A percentile compares a stretch with the other conserved stretches of the same genome.
Evolutionary conservation across 257 asterid genomes (phyloP).

Genomic region (Solanum chiquidenum): DNA sequence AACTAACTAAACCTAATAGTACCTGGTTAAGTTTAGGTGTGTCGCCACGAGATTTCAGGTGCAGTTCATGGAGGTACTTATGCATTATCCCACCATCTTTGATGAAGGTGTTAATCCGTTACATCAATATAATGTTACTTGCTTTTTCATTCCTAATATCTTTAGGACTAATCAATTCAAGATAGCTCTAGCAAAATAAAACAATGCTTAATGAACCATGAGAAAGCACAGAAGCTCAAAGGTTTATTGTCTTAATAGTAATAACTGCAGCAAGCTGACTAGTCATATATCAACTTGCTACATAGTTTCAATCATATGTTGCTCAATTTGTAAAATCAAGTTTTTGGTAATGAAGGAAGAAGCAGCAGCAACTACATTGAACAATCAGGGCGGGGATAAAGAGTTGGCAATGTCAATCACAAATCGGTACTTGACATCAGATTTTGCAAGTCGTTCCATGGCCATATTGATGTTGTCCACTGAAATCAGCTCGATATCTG

Average conservation of each 20-base stretch:
- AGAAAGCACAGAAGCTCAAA: neutral
- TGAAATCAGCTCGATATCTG: slow-evolving; percentile 43
- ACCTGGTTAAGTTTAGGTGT: too few relatives aligned
- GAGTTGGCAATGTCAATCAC: slow-evolving; percentile 54
- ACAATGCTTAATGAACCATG: neutral
- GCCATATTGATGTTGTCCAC: slow-evolving; percentile 37
- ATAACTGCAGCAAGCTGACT: neutral
- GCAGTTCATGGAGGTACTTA: too few relatives aligned
- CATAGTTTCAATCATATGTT: neutral
- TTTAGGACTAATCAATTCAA: neutral
- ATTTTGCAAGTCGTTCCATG: slow-evolving; percentile 47
- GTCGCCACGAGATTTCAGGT: too few relatives aligned
- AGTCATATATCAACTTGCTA: neutral
- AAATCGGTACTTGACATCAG: slow-evolving; percentile 57
- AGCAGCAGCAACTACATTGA: neutral
- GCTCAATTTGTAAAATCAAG: neutral
- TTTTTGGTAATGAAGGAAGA: neutral
- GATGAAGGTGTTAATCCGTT: neutral
- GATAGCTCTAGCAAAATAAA: neutral
- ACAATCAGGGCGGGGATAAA: neutral
- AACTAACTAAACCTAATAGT: too few relatives aligned
- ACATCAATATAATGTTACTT: neutral
- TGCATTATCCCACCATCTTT: too few relatives aligned
- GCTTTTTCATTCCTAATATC: neutral
- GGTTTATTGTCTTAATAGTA: neutral